Base-by-base conservation (phyloP, 176 grass and related monocot genomes). In the Triticum turgidum region DNA sequence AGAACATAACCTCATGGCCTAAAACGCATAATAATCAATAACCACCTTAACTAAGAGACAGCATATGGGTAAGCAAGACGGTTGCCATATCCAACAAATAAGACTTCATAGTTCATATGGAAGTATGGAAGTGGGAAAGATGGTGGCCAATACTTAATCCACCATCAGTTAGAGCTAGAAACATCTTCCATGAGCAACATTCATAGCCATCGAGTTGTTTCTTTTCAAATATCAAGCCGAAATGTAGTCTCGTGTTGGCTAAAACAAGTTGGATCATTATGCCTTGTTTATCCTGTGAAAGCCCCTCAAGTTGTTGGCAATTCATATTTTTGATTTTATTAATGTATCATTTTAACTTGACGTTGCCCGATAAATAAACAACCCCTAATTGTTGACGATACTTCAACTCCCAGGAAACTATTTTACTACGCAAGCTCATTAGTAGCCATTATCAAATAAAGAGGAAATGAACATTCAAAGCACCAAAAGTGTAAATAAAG, bases 401-500 rank as follows among this genome's bases (percentile, higher is more conserved):
- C 52, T 68, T n/a, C 22, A 5, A 62, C 77, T 73, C 18, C 10
- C 3, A 72, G 38, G 37, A 18, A 5, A 81, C 12, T 51, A 82
- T 12, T 20, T 3, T 1, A 10, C 38, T 14, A 21, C 5, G 20
- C 17, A 54, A 34, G 9, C 6, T 8, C 61, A 18, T 65, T 22
- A 49, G 12, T 73, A 44, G 17, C 5, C 32, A 73, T 66, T 65
- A 20, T 1, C 45, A 85, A 59, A 35, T 68, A 42, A 73, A 65
- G 5, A 82, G 38, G 22, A 18, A 63, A 34, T 70, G 35, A 38
- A 14, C 64, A 9, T 52, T 14, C 64, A n/a, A 39, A 58, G 15
- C 66, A 83, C n/a, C 22, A 73, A 76, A 62, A 86, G 10, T 37
- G 15, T n/a, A 78, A 80, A 74, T 6, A 82, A 62, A 37, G 81